Conservation (phyloP, 2,329 filamentous ascomycete genomes). For the Alternaria solani region DNA sequence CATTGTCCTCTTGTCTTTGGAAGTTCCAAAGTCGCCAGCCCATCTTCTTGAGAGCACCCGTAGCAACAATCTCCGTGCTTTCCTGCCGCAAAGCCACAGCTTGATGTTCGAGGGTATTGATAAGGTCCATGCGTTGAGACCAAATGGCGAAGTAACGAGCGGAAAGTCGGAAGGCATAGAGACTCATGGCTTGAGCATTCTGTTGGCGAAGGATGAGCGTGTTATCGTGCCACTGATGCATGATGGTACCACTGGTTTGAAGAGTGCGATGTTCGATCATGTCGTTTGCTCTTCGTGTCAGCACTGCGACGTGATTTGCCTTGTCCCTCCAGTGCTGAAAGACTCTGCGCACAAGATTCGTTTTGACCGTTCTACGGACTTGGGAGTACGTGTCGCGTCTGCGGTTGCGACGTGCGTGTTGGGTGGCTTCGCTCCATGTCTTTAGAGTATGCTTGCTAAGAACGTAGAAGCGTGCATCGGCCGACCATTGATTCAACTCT, state of each 20-base stretch:
- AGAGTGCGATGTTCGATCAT: constrained; percentile 32
- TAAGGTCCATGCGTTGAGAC: constrained; percentile 32
- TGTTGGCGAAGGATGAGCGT: constrained; percentile 37
- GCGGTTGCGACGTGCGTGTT: constrained; percentile 60
- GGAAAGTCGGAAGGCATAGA: constrained; percentile 38
- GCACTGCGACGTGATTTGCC: constrained; percentile 20
- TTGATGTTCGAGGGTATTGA: constrained; percentile 49
- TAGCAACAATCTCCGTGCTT: constrained; percentile 57
- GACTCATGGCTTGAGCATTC: constrained; percentile 35
- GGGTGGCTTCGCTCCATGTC: constrained; percentile 60
- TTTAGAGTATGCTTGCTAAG: constrained; percentile 60
- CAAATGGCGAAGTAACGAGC: constrained; percentile 40
- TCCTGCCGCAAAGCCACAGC: constrained; percentile 58
- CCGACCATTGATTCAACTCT: constrained; percentile 62
- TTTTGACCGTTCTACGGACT: constrained; percentile 62
- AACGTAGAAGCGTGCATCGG: constrained; percentile 65
- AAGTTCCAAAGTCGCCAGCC: constrained; percentile 66
- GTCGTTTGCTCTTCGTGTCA: constrained; percentile 45
- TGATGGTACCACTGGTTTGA: constrained; percentile 40
- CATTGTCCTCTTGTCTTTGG: constrained; percentile 59
- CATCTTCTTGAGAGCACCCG: constrained; percentile 62
- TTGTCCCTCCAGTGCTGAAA: constrained; percentile 52
- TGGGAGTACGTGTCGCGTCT: constrained; percentile 65
- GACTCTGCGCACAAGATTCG: constrained; percentile 57
- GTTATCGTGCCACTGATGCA: constrained; percentile 56